Evolutionary conservation across 352 stramenopile genomes (phyloP).

Genomic region (Pythium scleroteichum): DNA sequence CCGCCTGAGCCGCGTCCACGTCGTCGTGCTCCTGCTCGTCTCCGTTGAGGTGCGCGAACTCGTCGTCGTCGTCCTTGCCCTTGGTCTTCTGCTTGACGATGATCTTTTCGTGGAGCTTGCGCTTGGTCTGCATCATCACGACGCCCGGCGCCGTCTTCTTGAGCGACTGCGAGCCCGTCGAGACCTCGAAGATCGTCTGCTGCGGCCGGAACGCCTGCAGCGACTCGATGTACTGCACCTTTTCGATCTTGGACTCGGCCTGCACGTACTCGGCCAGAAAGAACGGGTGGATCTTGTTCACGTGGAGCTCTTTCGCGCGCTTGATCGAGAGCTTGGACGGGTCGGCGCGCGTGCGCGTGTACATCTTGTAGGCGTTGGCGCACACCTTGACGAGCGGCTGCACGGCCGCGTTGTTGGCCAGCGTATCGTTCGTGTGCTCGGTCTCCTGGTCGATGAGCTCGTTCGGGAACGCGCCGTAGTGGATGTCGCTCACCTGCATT

Average conservation of each 20-base stretch:
- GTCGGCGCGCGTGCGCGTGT: constrained; percentile 94
- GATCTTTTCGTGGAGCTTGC: constrained; percentile 81
- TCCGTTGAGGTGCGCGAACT: constrained; percentile 26
- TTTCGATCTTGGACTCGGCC: constrained; percentile 70
- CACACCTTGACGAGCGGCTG: constrained; percentile 88
- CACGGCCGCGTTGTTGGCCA: constrained; percentile 80
- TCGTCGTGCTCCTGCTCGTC: constrained; percentile 32
- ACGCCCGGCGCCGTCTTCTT: constrained; percentile 79
- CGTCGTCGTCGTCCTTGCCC: constrained; percentile 40
- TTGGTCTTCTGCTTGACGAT: constrained; percentile 78
- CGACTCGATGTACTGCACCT: constrained; percentile 91
- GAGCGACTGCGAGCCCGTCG: constrained; percentile 73
- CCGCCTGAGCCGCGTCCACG: background rate
- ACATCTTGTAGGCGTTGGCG: constrained; percentile 98
- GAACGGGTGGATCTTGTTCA: constrained; percentile 93
- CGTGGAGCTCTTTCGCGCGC: constrained; percentile 91
- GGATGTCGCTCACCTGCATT: constrained; percentile 96
- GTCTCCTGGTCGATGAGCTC: constrained; percentile 95
- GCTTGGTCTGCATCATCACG: constrained; percentile 88
- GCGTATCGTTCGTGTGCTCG: constrained; percentile 91
- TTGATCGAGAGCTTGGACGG: constrained; percentile 95
- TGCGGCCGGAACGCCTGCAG: constrained; percentile 93
- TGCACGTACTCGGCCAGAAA: constrained; percentile 87
- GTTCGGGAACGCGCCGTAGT: constrained; percentile 98
- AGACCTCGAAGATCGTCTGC: constrained; percentile 97